phyloP scores from a whole-genome alignment of 345 rosid species.

The Salix viminalis region DNA sequence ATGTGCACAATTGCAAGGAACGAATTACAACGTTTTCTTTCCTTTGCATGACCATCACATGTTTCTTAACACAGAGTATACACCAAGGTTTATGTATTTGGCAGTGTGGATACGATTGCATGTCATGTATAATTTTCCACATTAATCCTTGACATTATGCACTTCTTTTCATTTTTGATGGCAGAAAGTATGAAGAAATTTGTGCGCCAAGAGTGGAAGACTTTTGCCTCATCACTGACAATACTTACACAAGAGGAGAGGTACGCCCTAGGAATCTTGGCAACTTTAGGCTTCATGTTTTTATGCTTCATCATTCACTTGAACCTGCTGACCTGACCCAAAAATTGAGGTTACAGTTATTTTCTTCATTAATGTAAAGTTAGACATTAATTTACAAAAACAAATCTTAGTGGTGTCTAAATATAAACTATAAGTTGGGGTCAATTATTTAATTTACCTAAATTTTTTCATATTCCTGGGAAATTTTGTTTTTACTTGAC shows the following conservation, averaged over 20 bases:
- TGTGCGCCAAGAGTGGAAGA: slow-evolving; percentile 86
- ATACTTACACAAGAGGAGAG: slow-evolving; percentile 74
- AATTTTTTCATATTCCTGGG: not conserved
- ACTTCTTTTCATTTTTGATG: slow-evolving; percentile 20
- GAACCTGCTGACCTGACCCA: not conserved
- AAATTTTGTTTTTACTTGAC: not conserved
- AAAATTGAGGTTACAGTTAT: not conserved
- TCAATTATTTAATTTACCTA: not conserved
- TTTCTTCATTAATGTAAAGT: not conserved
- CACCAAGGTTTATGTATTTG: not conserved
- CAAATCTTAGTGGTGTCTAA: not conserved
- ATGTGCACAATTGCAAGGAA: no score
- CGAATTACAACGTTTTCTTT: not conserved
- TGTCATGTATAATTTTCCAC: not conserved
- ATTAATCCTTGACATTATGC: slow-evolving; percentile 14
- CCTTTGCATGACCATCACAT: no score
- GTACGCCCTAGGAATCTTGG: slow-evolving; percentile 28
- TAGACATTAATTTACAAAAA: not conserved
- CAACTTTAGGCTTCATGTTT: not conserved
- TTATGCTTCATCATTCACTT: not conserved
- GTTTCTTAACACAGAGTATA: no score
- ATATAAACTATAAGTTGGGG: not conserved
- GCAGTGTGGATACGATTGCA: not conserved
- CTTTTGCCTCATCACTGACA: slow-evolving; percentile 90
- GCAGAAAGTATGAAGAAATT: slow-evolving; percentile 89